Evolutionary conservation across 169 alveolate species (phyloP).

Genomic region (Babesia ovis): DNA sequence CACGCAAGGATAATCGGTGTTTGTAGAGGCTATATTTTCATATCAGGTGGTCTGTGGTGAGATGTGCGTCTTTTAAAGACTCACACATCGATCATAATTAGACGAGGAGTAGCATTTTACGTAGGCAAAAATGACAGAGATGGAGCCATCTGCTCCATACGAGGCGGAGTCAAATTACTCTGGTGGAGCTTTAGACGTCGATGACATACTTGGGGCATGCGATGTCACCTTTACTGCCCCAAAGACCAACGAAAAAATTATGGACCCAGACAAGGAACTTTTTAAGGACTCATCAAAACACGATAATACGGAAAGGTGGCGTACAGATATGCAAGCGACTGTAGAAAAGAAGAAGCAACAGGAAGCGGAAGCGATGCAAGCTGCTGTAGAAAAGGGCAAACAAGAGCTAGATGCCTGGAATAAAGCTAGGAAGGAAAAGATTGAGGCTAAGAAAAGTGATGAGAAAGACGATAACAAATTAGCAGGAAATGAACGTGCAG

Average conservation of each 20-base stretch:
- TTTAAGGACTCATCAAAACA: background rate
- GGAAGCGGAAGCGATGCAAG: constrained; percentile 55
- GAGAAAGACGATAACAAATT: background rate
- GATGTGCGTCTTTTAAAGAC: no score
- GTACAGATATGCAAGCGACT: constrained; percentile 12
- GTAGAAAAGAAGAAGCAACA: constrained; percentile 33
- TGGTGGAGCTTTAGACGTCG: background rate
- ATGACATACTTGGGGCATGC: background rate
- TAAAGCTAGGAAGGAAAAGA: constrained; percentile 31
- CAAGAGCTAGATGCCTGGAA: constrained; percentile 54
- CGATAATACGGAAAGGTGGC: constrained; percentile 33
- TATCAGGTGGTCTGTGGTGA: no score
- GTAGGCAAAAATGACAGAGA: no score
- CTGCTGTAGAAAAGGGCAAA: constrained; percentile 29
- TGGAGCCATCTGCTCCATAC: no score
- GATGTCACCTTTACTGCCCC: background rate
- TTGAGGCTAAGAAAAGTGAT: constrained; percentile 13
- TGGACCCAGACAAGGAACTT: background rate
- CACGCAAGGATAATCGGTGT: no score
- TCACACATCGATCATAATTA: no score
- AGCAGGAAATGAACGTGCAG: background rate
- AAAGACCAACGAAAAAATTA: background rate
- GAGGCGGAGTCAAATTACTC: background rate
- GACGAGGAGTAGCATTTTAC: no score
- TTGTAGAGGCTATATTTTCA: no score